Evolutionary conservation across 2,329 filamentous ascomycete species (phyloP).

Genomic region (Seiridium unicorne): DNA sequence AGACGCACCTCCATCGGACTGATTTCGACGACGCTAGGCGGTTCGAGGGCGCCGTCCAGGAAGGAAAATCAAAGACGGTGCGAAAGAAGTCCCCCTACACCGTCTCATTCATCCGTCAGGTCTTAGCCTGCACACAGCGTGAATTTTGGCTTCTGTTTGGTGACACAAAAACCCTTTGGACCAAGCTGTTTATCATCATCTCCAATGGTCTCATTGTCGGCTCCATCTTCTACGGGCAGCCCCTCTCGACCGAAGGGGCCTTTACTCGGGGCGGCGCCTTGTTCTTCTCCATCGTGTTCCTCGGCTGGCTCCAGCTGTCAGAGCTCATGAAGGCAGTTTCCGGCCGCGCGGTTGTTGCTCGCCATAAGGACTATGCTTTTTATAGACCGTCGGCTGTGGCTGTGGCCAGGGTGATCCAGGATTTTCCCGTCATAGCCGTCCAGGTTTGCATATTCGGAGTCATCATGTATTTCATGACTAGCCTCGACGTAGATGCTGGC

Average conservation of each 20-base stretch:
- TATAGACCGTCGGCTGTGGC: conserved; percentile 56
- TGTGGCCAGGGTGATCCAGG: conserved; percentile 54
- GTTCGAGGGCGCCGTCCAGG: conserved; percentile 64
- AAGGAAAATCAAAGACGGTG: conserved; percentile 67
- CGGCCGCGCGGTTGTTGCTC: conserved; percentile 59
- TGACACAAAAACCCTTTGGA: conserved; percentile 72
- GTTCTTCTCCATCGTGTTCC: conserved; percentile 54
- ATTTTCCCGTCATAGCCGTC: conserved; percentile 61
- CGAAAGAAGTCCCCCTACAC: conserved; percentile 73
- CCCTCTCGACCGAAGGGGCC: conserved; percentile 58
- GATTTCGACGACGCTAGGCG: conserved; percentile 59
- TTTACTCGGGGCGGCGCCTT: conserved; percentile 51
- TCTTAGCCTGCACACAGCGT: conserved; percentile 65
- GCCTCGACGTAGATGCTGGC: conserved; percentile 63
- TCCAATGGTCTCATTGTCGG: conserved; percentile 73
- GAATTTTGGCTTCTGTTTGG: conserved; percentile 79
- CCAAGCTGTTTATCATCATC: conserved; percentile 77
- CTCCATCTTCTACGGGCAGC: conserved; percentile 72
- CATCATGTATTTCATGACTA: conserved; percentile 76
- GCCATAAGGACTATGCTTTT: conserved; percentile 47
- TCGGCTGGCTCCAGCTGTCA: conserved; percentile 67
- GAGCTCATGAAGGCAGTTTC: conserved; percentile 77
- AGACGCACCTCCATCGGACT: conserved; percentile 45
- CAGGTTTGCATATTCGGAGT: conserved; percentile 69
- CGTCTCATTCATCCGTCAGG: conserved; percentile 70